Percentiles rank a stretch among this genome's conserved stretches.
Conservation (phyloP, 257 asterid species). For the Verbascum thapsus region DNA sequence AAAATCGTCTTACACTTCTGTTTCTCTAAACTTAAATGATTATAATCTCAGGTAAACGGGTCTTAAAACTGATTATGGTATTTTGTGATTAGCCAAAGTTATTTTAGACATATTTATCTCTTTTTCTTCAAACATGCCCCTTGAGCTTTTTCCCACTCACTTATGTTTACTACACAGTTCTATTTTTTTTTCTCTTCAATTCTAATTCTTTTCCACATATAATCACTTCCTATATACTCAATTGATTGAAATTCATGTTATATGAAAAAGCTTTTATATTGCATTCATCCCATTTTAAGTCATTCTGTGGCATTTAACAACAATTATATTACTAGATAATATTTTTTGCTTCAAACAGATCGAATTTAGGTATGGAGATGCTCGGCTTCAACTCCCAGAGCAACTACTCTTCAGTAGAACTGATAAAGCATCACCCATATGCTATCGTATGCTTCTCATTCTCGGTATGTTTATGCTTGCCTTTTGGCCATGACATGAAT, state of each 20-base stretch:
- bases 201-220: no score
- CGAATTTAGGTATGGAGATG: slow-evolving; percentile 24
- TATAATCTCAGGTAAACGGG: no score
- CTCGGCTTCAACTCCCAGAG: not conserved
- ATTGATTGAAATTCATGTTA: not conserved
- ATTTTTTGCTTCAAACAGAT: slow-evolving; percentile 23
- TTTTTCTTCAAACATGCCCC: no score
- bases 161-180: no score
- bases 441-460: slow-evolving; percentile 31
- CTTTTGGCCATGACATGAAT: no score
- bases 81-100: no score
- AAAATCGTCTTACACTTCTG: no score
- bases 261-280: not conserved
- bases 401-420: not conserved
- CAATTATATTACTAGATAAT: not conserved
- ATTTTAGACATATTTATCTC: no score
- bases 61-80: no score
- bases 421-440: slow-evolving; percentile 23
- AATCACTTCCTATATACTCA: not conserved
- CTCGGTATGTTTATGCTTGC: slow-evolving; percentile 20
- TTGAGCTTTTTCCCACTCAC: no score
- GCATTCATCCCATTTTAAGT: not conserved
- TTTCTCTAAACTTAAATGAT: no score
- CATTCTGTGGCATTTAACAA: not conserved
- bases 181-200: no score